These are phyloP conservation scores for Moesziomyces globuligerus DNA, from an alignment of 1,284 basidiomycete genomes.

Conservation along the genomic window DNA sequence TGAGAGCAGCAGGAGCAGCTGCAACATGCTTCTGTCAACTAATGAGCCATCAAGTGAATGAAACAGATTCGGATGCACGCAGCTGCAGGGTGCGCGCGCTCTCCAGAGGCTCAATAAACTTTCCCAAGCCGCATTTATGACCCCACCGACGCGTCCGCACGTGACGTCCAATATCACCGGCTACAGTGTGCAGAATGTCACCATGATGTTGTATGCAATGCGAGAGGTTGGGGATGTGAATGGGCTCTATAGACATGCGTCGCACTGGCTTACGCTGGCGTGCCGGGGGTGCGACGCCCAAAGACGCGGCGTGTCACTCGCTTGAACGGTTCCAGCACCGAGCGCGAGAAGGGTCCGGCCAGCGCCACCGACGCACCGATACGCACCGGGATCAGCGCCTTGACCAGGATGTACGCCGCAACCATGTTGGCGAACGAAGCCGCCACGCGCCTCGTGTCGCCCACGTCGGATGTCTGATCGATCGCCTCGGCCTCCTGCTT, in stretches of 20 bases:
- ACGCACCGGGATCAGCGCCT: conserved; percentile 82
- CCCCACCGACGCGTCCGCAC: neutral
- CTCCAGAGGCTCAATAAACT: too few relatives aligned
- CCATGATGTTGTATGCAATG: neutral
- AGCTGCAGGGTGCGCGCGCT: too few relatives aligned
- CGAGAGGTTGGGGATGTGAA: neutral
- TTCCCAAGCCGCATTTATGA: neutral
- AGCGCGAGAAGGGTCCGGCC: conserved; percentile 79
- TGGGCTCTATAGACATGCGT: conserved; percentile 13
- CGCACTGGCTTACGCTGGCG: too few relatives aligned
- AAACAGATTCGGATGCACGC: too few relatives aligned
- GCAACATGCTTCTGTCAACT: too few relatives aligned
- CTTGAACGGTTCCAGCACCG: conserved; percentile 73
- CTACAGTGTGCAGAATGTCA: too few relatives aligned
- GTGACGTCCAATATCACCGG: neutral
- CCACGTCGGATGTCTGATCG: conserved; percentile 41
- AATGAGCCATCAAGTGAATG: too few relatives aligned
- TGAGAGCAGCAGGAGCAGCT: too few relatives aligned
- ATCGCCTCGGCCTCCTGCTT: conserved; percentile 69
- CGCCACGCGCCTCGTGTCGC: conserved; percentile 71
- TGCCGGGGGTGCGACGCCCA: conserved; percentile 3
- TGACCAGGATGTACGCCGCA: conserved; percentile 83
- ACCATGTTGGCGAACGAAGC: conserved; percentile 69
- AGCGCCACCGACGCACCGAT: conserved; percentile 80
- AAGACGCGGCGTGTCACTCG: conserved; percentile 4